Base-by-base conservation (phyloP, 1,284 basidiomycete genomes). In the Coniferiporia weirii region DNA sequence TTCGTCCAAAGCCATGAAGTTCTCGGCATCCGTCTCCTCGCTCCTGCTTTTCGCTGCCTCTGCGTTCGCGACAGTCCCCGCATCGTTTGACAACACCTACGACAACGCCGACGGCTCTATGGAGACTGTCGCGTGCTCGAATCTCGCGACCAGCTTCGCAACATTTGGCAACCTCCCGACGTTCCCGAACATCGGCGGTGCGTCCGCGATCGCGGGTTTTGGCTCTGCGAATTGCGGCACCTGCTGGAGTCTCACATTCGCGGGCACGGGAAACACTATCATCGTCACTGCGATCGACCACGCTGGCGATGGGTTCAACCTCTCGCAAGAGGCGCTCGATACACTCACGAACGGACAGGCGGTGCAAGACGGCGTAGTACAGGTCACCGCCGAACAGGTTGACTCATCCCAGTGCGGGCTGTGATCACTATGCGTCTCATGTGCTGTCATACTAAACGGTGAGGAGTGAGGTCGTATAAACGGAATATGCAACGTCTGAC, bases 111-210 rank as follows among this genome's bases (percentile, higher is more conserved):
- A 62, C 8, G 57, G 63, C 44, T 68, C 74, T 8, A 68, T 81
- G 43, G 1, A 60, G 54, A 67, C 54, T 34, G 72, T 80, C 57
- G 73, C 80, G 3, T 83, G 82, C 67, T 83, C 82, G 2, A 69
- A 80, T 12, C 74, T 83, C 56, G 35, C 73, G 43, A 74, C 71
- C 57, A 72, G 72, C 38, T 83, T 71, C 68, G 70, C 68, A 32
- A 82, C 75, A 34, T 77, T 83, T 65, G 72, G 72, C 7, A 71
- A 72, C 15, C 71, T 84, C 48, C 78, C 79, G 32, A 68, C 57
- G 35, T 84, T 77, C 71, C 81, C 82, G n/a, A 68, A 75, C 64
- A 68, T 84, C 64, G 82, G 79, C 15, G 81, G 76, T n/a, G 74
- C 72, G 7, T 65, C 65, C 35, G 73, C 70, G 19, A 68, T 83